Percentiles rank a stretch among this genome's conserved stretches.
Conservation (phyloP, 441 rosid genomes). For the Aquilaria agallochum region DNA sequence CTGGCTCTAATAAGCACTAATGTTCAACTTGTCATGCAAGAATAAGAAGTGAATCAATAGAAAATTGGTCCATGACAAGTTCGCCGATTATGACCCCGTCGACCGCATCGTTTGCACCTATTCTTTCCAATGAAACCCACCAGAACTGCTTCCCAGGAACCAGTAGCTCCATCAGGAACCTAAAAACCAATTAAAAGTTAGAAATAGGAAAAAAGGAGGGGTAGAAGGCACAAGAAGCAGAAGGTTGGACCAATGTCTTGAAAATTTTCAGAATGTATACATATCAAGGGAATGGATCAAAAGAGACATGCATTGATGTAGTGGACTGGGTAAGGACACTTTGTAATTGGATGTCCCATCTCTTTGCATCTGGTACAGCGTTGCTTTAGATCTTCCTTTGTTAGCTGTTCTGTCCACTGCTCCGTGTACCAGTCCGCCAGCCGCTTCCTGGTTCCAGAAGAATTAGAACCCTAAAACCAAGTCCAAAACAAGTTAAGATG, state of each 20-base stretch:
- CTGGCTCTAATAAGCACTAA: slow-evolving; percentile 2
- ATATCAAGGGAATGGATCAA: slow-evolving; percentile 2
- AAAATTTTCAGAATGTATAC: too few species aligned
- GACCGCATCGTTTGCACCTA: slow-evolving; percentile 14
- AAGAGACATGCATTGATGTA: neutral
- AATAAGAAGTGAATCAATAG: slow-evolving; percentile 8
- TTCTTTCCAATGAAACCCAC: neutral
- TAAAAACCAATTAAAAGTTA: slow-evolving; percentile 2
- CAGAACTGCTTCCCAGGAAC: neutral
- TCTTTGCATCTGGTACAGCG: slow-evolving; percentile 10
- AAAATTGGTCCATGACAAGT: slow-evolving; percentile 13
- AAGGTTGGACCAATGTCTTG: neutral
- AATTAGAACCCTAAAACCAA: too few species aligned
- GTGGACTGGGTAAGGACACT: slow-evolving; percentile 12
- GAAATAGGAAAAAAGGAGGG: slow-evolving; percentile 7
- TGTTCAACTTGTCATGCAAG: slow-evolving; percentile 9
- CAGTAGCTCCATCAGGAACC: neutral
- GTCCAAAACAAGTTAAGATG: too few species aligned
- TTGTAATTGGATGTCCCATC: neutral
- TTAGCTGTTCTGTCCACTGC: neutral
- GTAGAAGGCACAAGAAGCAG: slow-evolving; percentile 2
- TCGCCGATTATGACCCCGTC: slow-evolving; percentile 11
- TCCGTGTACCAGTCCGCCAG: too few species aligned
- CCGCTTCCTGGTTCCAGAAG: too few species aligned
- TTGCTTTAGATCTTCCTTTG: neutral